Evolutionary conservation across 495 filamentous ascomycete species (phyloP).

Genomic region (Schizothecium vesticola): DNA sequence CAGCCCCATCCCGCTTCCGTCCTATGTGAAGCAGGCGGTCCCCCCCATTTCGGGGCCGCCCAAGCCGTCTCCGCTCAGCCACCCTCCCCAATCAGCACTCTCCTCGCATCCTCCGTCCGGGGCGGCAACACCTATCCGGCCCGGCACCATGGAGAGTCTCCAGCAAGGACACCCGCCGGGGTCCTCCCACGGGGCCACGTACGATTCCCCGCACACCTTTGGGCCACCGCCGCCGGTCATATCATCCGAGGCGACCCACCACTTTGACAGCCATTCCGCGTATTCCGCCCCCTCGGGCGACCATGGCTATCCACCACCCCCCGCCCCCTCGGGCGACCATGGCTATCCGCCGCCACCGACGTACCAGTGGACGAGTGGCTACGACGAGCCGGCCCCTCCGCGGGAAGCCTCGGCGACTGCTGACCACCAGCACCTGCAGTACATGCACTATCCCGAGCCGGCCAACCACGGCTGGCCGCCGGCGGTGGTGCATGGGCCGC

Average conservation of each 20-base stretch:
- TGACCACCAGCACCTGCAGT: background rate
- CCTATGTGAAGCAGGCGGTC: constrained; percentile 24
- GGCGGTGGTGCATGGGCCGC: background rate
- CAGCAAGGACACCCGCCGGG: background rate
- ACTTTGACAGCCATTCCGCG: background rate
- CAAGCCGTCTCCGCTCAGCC: constrained; percentile 13
- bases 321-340: background rate
- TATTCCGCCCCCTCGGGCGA: background rate
- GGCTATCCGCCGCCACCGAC: background rate
- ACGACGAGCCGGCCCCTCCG: background rate
- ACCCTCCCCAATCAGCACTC: constrained; percentile 8
- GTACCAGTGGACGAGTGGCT: background rate
- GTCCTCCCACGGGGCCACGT: background rate
- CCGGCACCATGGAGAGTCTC: background rate
- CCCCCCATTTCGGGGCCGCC: background rate
- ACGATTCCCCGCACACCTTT: background rate
- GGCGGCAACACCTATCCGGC: background rate
- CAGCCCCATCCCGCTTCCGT: constrained; percentile 30
- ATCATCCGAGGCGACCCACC: background rate
- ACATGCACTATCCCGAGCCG: constrained; percentile 1
- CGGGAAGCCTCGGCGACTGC: background rate
- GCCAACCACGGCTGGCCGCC: background rate
- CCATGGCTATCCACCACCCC: background rate
- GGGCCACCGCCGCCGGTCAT: background rate
- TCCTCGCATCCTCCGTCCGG: background rate